These are phyloP conservation scores for Neurospora tetrasperma DNA, from an alignment of 495 filamentous ascomycete genomes.

Conservation along the genomic window DNA sequence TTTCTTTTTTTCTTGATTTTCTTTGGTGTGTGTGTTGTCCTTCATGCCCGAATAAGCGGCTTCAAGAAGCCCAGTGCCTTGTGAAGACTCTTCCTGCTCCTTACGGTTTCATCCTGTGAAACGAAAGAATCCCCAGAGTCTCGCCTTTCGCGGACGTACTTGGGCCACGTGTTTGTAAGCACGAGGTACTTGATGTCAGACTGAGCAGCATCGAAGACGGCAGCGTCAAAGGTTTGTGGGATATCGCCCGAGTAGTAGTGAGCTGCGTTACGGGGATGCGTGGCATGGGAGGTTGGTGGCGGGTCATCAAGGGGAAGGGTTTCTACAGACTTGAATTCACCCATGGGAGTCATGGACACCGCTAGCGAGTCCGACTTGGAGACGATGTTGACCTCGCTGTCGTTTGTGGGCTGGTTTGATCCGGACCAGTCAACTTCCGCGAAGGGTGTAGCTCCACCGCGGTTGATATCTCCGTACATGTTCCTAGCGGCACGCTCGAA, in stretches of 20 bases:
- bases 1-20: background rate
- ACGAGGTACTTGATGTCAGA: slow-evolving; percentile 57
- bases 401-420: background rate
- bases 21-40: background rate
- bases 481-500: slow-evolving; percentile 24
- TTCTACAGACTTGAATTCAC: background rate
- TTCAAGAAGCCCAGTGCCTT: slow-evolving; percentile 10
- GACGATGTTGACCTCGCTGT: slow-evolving; percentile 13
- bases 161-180: slow-evolving; percentile 61
- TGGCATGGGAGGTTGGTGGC: background rate
- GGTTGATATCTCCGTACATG: slow-evolving; percentile 6
- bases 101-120: background rate
- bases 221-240: slow-evolving; percentile 38
- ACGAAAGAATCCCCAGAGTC: slow-evolving; percentile 11
- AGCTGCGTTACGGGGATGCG: background rate
- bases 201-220: slow-evolving; percentile 50
- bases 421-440: slow-evolving; percentile 8
- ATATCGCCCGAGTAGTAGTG: slow-evolving; percentile 25
- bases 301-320: background rate
- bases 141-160: slow-evolving; percentile 39
- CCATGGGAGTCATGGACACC: background rate
- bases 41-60: slow-evolving; percentile 1
- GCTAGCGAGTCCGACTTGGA: background rate
- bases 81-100: slow-evolving; percentile 5
- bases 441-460: slow-evolving; percentile 14